These are phyloP conservation scores for Euryodendron excelsum DNA, from an alignment of 148 eudicot genomes.

Conservation along the genomic window DNA sequence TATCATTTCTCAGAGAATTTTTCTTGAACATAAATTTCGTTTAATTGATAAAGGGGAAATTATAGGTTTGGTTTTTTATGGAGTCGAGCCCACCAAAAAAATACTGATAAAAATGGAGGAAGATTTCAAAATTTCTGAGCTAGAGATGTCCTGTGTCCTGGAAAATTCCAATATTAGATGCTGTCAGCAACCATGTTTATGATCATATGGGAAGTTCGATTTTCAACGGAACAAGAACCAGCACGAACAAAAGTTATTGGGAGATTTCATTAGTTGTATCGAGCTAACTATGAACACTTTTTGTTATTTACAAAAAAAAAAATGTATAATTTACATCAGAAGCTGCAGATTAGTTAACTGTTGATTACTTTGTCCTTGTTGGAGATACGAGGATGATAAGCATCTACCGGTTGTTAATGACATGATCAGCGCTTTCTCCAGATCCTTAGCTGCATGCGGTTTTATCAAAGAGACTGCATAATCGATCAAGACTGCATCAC, in stretches of 20 bases:
- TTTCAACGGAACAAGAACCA: not conserved
- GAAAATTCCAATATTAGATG: not conserved
- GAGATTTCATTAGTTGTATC: not conserved
- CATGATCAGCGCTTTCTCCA: conserved; percentile 28
- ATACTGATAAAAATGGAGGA: not conserved
- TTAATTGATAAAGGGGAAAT: not conserved
- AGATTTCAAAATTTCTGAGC: not conserved
- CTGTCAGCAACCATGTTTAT: not conserved
- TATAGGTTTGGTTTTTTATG: not conserved
- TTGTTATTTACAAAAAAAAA: not conserved
- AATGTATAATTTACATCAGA: not conserved
- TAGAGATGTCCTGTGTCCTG: not conserved
- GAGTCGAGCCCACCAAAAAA: not conserved
- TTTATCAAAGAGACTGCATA: conserved; percentile 33
- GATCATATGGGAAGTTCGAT: not conserved
- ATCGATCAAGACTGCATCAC: conserved; percentile 36
- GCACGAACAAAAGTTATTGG: not conserved
- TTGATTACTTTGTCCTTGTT: conserved; percentile 26
- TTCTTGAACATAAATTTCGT: not conserved
- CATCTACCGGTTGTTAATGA: conserved; percentile 3
- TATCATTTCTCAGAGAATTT: too few relatives aligned
- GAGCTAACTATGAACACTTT: not conserved
- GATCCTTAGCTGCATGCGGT: conserved; percentile 15
- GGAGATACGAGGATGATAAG: not conserved
- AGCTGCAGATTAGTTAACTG: conserved; percentile 18